Conservation (phyloP, 2,329 filamentous ascomycete genomes). For the Ophiostoma quercus region DNA sequence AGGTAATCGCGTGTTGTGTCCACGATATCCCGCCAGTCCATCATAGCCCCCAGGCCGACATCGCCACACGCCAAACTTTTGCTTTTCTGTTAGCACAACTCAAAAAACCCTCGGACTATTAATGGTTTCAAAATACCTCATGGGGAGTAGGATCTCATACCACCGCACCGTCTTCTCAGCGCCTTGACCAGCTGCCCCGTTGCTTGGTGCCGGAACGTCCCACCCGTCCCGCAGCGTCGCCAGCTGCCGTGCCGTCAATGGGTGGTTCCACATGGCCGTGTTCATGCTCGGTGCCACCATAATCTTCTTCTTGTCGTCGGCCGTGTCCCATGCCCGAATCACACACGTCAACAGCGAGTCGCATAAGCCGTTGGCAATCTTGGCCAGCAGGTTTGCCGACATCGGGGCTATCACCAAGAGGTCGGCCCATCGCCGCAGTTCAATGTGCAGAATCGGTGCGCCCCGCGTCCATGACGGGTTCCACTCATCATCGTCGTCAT, state of each 20-base stretch:
- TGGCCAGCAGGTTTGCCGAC: slow-evolving; percentile 79
- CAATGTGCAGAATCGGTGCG: slow-evolving; percentile 82
- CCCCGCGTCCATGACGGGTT: slow-evolving; percentile 69
- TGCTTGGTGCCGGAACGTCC: slow-evolving; percentile 44
- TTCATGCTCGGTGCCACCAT: slow-evolving; percentile 76
- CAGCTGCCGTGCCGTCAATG: slow-evolving; percentile 70
- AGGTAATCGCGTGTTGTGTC: slow-evolving; percentile 53
- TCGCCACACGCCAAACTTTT: slow-evolving; percentile 84
- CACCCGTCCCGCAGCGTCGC: slow-evolving; percentile 67
- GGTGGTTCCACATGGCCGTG: slow-evolving; percentile 83
- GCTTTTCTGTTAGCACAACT: slow-evolving; percentile 14
- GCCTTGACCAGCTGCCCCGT: background rate
- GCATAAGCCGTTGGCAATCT: slow-evolving; percentile 69
- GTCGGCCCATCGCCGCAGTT: slow-evolving; percentile 73
- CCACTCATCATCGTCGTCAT: slow-evolving; percentile 80
- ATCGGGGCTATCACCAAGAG: slow-evolving; percentile 74
- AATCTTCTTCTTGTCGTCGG: slow-evolving; percentile 59
- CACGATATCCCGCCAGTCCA: slow-evolving; percentile 72
- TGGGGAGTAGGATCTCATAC: slow-evolving; percentile 68
- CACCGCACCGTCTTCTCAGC: slow-evolving; percentile 34
- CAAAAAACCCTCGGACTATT: background rate
- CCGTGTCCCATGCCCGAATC: slow-evolving; percentile 81
- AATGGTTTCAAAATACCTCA: slow-evolving; percentile 39
- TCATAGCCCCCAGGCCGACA: slow-evolving; percentile 76
- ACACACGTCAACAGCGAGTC: slow-evolving; percentile 72